Conservation (phyloP, 352 stramenopile genomes). For the Saprolegnia diclina region DNA sequence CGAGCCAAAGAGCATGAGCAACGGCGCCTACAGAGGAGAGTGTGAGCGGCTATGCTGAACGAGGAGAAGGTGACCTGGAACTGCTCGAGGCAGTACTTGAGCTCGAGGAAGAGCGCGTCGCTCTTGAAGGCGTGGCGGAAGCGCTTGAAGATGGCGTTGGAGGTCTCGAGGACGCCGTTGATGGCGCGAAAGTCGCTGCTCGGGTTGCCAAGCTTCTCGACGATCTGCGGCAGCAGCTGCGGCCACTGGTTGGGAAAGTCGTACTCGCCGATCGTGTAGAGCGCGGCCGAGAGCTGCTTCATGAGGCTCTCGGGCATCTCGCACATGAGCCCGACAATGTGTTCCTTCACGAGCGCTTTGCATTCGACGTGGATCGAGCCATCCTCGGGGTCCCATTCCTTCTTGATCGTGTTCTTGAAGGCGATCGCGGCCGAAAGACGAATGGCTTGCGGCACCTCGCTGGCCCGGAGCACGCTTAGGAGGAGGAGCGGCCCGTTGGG, state of each 20-base stretch:
- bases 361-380: conserved; percentile 73
- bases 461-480: conserved; percentile 67
- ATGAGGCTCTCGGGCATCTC: conserved; percentile 89
- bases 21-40: conserved; percentile 39
- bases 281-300: conserved; percentile 94
- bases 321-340: conserved; percentile 99
- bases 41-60: conserved; percentile 38
- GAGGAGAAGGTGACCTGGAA: conserved; percentile 79
- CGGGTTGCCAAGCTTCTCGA: conserved; percentile 84
- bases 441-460: conserved; percentile 51
- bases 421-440: conserved; percentile 65
- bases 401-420: conserved; percentile 99
- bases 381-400: conserved; percentile 92
- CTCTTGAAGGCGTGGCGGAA: conserved; percentile 95
- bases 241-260: conserved; percentile 98
- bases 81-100: conserved; percentile 93
- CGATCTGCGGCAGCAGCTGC: conserved; percentile 91
- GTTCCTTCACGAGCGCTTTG: conserved; percentile 93
- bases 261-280: conserved; percentile 94
- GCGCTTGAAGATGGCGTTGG: conserved; percentile 98
- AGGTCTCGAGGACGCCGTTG: conserved; percentile 95
- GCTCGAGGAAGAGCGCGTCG: conserved; percentile 92
- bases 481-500: conserved; percentile 67
- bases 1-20: conserved; percentile 73
- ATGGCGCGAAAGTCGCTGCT: conserved; percentile 88